A percentile compares a stretch with the other conserved stretches of the same genome.
Conservation (phyloP, 768 basidiomycete species). For the Trametes villosa region DNA sequence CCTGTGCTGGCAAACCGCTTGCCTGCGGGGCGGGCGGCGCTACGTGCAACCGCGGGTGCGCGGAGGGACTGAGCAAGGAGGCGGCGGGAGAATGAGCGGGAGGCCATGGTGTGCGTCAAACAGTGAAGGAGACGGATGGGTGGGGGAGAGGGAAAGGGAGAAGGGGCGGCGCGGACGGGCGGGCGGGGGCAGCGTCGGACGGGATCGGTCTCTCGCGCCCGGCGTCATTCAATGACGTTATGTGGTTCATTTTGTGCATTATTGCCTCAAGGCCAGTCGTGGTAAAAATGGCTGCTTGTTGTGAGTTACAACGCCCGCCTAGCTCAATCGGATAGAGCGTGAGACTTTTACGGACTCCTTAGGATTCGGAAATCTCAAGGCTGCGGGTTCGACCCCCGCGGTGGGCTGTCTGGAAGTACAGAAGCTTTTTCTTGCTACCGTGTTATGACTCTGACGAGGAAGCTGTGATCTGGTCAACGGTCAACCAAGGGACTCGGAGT, state of each 20-base stretch:
- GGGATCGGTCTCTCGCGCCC: constrained; percentile 8
- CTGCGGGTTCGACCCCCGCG: constrained; percentile 87
- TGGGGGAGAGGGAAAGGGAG: background rate
- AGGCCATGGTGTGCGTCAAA: constrained; percentile 32
- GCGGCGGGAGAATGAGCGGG: constrained; percentile 26
- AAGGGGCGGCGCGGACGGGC: background rate
- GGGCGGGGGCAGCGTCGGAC: constrained; percentile 6
- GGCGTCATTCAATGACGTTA: constrained; percentile 14
- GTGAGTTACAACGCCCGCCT: constrained; percentile 46
- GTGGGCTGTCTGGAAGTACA: constrained; percentile 70
- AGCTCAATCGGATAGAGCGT: constrained; percentile 73
- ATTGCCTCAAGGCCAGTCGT: too few species aligned
- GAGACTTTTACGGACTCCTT: constrained; percentile 53
- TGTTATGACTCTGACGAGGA: background rate
- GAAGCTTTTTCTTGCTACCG: too few species aligned
- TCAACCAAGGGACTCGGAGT: too few species aligned
- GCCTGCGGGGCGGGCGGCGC: constrained; percentile 15
- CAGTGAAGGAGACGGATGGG: constrained; percentile 21
- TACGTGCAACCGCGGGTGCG: constrained; percentile 22
- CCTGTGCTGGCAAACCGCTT: constrained; percentile 28
- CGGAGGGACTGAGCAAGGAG: constrained; percentile 21
- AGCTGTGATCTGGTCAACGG: too few species aligned
- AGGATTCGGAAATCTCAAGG: constrained; percentile 60
- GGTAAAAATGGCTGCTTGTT: background rate
- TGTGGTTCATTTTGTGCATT: constrained; percentile 4